A percentile compares a stretch with the other conserved stretches of the same genome.
Evolutionary conservation across 2,329 filamentous ascomycete genomes (phyloP).

Genomic region (Pseudogymnoascus sp.): DNA sequence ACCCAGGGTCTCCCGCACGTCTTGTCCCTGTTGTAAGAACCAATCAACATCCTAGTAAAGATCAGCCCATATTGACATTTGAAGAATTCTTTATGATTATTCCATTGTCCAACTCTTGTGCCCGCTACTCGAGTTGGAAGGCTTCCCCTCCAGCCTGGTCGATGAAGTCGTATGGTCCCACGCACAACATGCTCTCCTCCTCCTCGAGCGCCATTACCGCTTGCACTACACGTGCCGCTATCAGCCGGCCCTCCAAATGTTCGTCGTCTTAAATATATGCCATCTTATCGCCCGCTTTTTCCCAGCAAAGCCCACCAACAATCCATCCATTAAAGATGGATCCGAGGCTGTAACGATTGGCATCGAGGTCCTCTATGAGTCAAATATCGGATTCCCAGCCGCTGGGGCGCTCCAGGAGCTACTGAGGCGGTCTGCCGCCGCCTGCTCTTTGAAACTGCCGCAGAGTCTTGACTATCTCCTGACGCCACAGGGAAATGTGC

Average conservation of each 20-base stretch:
- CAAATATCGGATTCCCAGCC: slow-evolving; percentile 23
- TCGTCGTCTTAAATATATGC: slow-evolving; percentile 26
- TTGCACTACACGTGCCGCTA: slow-evolving; percentile 25
- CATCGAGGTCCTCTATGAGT: slow-evolving; percentile 25
- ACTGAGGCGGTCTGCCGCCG: slow-evolving; percentile 22
- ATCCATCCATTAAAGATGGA: slow-evolving; percentile 20
- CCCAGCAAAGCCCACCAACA: slow-evolving; percentile 16
- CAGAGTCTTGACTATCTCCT: slow-evolving; percentile 17
- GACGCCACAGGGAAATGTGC: background rate
- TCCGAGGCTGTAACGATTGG: slow-evolving; percentile 24
- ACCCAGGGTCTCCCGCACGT: slow-evolving; percentile 26
- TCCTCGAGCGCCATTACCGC: slow-evolving; percentile 26
- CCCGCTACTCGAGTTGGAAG: slow-evolving; percentile 25
- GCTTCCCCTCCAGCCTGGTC: slow-evolving; percentile 20
- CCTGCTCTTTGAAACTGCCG: slow-evolving; percentile 21
- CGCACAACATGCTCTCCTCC: slow-evolving; percentile 26
- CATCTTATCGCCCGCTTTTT: slow-evolving; percentile 27
- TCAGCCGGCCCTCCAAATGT: slow-evolving; percentile 29
- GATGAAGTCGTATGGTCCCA: slow-evolving; percentile 25
- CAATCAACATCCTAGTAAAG: background rate
- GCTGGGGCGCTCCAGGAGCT: slow-evolving; percentile 26
- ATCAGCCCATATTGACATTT: slow-evolving; percentile 14
- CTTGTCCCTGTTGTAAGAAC: slow-evolving; percentile 27
- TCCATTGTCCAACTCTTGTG: slow-evolving; percentile 26
- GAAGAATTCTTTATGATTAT: slow-evolving; percentile 26